Conservation (phyloP, 2,329 filamentous ascomycete genomes). For the Myriosclerotinia curreyana region DNA sequence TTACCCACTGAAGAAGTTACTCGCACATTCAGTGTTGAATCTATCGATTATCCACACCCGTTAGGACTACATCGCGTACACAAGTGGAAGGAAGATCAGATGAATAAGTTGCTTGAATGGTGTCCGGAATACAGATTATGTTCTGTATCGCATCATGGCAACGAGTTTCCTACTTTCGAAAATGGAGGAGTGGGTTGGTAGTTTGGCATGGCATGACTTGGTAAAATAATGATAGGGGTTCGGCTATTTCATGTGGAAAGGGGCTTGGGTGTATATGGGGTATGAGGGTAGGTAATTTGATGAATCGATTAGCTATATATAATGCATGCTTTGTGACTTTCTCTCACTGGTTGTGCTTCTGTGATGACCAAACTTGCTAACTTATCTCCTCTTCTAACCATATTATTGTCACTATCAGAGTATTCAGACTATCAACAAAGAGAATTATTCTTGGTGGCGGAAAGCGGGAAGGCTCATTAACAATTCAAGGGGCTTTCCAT, state of each 20-base stretch:
- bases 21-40: constrained; percentile 37
- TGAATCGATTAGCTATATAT: not conserved
- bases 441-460: constrained; percentile 1
- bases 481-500: not conserved
- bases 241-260: constrained; percentile 13
- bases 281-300: not conserved
- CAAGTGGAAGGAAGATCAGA: constrained; percentile 32
- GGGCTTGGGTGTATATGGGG: constrained; percentile 3
- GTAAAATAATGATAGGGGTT: constrained; percentile 12
- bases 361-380: no score
- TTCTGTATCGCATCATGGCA: constrained; percentile 19
- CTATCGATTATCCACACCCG: constrained; percentile 38
- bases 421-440: not conserved
- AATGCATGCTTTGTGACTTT: not conserved
- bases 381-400: no score
- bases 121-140: constrained; percentile 35
- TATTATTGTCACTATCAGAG: no score
- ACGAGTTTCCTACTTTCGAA: constrained; percentile 11
- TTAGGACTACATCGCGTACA: constrained; percentile 38
- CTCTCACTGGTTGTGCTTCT: not conserved
- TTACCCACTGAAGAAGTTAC: constrained; percentile 35
- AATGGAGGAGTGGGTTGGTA: constrained; percentile 17
- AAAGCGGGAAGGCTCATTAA: not conserved
- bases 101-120: constrained; percentile 31
- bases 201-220: not conserved